Base-by-base conservation (phyloP, 225 moss, liverwort and hornwort species). In the Marchantia paleacea region DNA sequence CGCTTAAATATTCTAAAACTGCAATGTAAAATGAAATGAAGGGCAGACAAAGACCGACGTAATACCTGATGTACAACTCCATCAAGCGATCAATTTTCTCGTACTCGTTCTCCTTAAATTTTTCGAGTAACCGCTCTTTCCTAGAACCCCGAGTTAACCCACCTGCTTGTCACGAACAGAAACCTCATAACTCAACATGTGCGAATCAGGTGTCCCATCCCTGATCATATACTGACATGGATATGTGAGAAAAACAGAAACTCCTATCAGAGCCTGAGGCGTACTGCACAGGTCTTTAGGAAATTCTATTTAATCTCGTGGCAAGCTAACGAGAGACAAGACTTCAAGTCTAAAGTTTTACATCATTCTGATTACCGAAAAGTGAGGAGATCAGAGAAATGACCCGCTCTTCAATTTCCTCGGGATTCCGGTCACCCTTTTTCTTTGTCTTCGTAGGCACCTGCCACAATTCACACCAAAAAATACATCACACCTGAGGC, bases 51-150 rank as follows among this genome's bases (percentile, higher is more conserved):
- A 39, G 39, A 5, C 39, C 31, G 22, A 25, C 14, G 51, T 54
- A 85, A 81, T 83, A 97, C 99, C 99, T 94, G 65, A 92, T 81
- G 83, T 94, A 99, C 69, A 99, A 92, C 87, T 99, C 95, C 99
- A 99, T 99, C 82, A 99, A 83, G 58, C 99, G 90, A 83, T 99
- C 99, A 57, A 94, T 90, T 81, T 99, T 99, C 75, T 99, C 99
- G 65, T 87, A 94, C 74, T 92, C 99, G 73, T 76, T 94, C 83
- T 95, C 99, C 28, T 80, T 80, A 72, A 99, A 99, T 74, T 95
- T 94, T 85, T 86, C 87, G 80, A 95, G 80, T 58, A 99, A 86
- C n/a, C 95, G 90, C 80, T 95, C 99, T 82, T 91, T 90, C 78
- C 95, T 91, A 52, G 99, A 95, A 81, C 93, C 93, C 80, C 99